Percentiles rank a stretch among this genome's conserved stretches.
Conservation (phyloP, 192 early-diverging fungal species). For the Mortierella claussenii region DNA sequence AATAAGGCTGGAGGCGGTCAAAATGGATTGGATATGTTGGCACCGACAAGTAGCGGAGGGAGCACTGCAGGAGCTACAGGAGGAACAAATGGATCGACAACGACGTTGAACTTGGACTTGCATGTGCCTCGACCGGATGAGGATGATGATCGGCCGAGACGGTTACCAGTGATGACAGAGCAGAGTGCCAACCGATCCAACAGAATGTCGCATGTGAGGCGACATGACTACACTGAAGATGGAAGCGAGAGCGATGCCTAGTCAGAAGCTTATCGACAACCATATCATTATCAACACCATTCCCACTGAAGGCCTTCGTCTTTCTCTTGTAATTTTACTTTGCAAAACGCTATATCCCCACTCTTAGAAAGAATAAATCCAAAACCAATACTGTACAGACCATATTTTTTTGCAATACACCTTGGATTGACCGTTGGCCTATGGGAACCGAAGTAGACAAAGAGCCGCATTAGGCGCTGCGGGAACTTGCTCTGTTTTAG, state of each 20-base stretch:
- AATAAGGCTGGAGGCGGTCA: too few species aligned
- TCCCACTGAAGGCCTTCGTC: background rate
- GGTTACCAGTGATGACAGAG: slow-evolving; percentile 41
- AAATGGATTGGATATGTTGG: too few species aligned
- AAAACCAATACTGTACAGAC: background rate
- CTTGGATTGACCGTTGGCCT: too few species aligned
- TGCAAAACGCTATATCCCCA: background rate
- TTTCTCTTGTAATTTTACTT: background rate
- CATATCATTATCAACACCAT: too few species aligned
- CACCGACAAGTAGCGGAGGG: background rate
- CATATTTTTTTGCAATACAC: too few species aligned
- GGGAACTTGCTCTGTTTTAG: too few species aligned
- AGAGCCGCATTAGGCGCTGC: too few species aligned
- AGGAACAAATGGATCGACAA: slow-evolving; percentile 14
- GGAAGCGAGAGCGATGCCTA: too few species aligned
- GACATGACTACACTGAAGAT: slow-evolving; percentile 16
- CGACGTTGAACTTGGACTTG: slow-evolving; percentile 41
- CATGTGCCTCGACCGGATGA: slow-evolving; percentile 29
- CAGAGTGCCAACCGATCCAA: background rate
- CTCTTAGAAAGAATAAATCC: background rate
- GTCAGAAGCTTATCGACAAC: too few species aligned
- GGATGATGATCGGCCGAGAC: slow-evolving; percentile 24
- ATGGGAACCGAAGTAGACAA: too few species aligned
- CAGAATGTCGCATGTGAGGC: background rate
- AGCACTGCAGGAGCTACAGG: slow-evolving; percentile 5